A percentile compares a stretch with the other conserved stretches of the same genome.
These are phyloP conservation scores for Alternaria arborescens DNA, from an alignment of 2,329 filamentous ascomycete genomes.

Conservation along the genomic window DNA sequence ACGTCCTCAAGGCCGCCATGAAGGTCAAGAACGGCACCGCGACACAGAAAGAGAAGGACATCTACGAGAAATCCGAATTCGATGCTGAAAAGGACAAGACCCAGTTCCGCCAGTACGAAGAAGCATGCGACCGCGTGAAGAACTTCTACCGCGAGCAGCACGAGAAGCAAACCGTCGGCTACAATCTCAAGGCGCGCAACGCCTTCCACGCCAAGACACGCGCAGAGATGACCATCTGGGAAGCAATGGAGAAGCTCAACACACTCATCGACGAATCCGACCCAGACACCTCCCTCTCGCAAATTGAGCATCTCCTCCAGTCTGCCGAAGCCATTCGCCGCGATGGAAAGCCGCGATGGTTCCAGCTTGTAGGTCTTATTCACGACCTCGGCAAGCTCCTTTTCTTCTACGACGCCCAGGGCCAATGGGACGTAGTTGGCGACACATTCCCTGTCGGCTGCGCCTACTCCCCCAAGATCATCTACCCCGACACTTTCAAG, in stretches of 20 bases:
- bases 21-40: slow-evolving; percentile 59
- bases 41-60: slow-evolving; percentile 56
- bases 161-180: slow-evolving; percentile 78
- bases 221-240: slow-evolving; percentile 84
- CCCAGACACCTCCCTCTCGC: slow-evolving; percentile 84
- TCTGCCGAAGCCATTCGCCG: slow-evolving; percentile 88
- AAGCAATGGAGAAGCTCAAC: slow-evolving; percentile 92
- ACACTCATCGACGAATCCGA: slow-evolving; percentile 90
- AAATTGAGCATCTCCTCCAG: slow-evolving; percentile 90
- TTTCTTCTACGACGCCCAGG: slow-evolving; percentile 81
- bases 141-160: slow-evolving; percentile 81
- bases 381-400: slow-evolving; percentile 83
- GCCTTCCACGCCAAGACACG: slow-evolving; percentile 72
- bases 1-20: slow-evolving; percentile 65
- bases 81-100: slow-evolving; percentile 80
- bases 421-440: slow-evolving; percentile 93
- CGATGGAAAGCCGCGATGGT: slow-evolving; percentile 83
- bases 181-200: slow-evolving; percentile 83
- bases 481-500: slow-evolving; percentile 80
- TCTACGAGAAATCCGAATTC: slow-evolving; percentile 70
- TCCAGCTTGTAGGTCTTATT: slow-evolving; percentile 79
- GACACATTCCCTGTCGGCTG: slow-evolving; percentile 84
- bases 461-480: slow-evolving; percentile 76
- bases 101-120: slow-evolving; percentile 82
- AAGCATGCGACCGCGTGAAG: slow-evolving; percentile 84